Evolutionary conservation across 1,284 basidiomycete genomes (phyloP), one percentile per base, ranked within the genome.

Genomic region (Caloboletus firmus): DNA sequence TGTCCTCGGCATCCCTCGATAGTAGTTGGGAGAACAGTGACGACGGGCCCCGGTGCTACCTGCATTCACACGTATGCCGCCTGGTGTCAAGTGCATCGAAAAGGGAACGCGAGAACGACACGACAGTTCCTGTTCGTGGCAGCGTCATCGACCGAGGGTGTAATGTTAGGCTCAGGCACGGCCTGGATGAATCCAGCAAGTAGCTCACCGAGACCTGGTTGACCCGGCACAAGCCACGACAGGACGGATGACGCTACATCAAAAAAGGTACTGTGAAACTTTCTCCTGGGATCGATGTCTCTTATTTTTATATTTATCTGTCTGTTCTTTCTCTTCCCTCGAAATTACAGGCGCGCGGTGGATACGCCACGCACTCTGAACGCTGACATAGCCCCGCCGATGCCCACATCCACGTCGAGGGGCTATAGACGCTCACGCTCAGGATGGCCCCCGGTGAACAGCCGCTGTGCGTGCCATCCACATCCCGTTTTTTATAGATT

Each of bases 61-160:
- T 1, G 71, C 77, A 54, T 83, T 83, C 43, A 82, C 82, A 28
- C 82, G 74, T 47, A 85, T 82, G 2, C 79, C 83, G 63, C 80
- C 78, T 5, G 80, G 74, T 12, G 78, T 77, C n/a, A 86, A 71
- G 60, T 85, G 81, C 37, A 75, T 59, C 0, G 82, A 79, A 45
- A 35, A 86, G 71, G 15, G 78, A 76, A 31, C 82, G 77, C 6
- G 79, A 83, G 65, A 84, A 85, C 11, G 77, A 74, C 10, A 18
- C 11, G n/a, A 36, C 35, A 34, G 7, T 7, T 8, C 32, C 32
- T 36, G n/a, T 88, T 86, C 6, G 84, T 84, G 3, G 76, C 62
- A 12, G 75, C 74, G 65, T 81, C 85, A 68, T 87, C 83, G 37
- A 83, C 71, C 74, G 75, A 74, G 45, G 2, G 54, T 61, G 20